These are phyloP conservation scores for Ganoderma leucocontextum DNA, from an alignment of 1,284 basidiomycete genomes.

Conservation along the genomic window DNA sequence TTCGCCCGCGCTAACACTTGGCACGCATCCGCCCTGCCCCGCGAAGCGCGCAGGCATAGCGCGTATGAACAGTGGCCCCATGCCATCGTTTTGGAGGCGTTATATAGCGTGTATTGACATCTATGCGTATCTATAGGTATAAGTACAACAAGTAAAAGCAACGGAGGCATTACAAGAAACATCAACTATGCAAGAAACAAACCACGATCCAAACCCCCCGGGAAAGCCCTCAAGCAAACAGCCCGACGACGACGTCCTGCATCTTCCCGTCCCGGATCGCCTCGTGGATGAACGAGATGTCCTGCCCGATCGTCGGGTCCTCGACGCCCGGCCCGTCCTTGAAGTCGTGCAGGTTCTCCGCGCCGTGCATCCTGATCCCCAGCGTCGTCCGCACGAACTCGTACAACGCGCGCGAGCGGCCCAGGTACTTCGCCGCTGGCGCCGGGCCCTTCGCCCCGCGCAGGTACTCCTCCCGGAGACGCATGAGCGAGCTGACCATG, in stretches of 20 bases:
- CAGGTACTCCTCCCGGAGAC: slow-evolving; percentile 62
- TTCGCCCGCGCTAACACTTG: too few relatives aligned
- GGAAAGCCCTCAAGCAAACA: slow-evolving; percentile 58
- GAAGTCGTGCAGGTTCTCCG: slow-evolving; percentile 69
- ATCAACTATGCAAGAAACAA: slow-evolving; percentile 3
- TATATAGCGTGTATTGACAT: too few relatives aligned
- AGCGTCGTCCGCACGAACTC: slow-evolving; percentile 73
- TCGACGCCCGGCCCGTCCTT: slow-evolving; percentile 62
- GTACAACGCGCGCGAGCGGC: slow-evolving; percentile 72
- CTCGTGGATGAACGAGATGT: slow-evolving; percentile 75
- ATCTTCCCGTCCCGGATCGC: slow-evolving; percentile 79
- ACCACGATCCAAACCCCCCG: too few relatives aligned
- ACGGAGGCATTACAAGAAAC: neutral
- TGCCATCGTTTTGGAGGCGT: too few relatives aligned
- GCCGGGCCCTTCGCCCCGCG: slow-evolving; percentile 60
- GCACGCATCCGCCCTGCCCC: too few relatives aligned
- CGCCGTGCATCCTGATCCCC: slow-evolving; percentile 78
- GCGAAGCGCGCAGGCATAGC: too few relatives aligned
- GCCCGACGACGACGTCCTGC: slow-evolving; percentile 60
- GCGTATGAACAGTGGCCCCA: too few relatives aligned
- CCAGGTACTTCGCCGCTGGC: slow-evolving; percentile 69
- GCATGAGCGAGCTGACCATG: slow-evolving; percentile 54
- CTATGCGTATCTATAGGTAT: slow-evolving; percentile 13
- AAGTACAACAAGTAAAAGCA: slow-evolving; percentile 10
- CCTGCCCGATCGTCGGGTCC: slow-evolving; percentile 70